Evolutionary conservation across 805 yeast species (phyloP), one percentile per base, ranked within the genome.

Genomic region (Saturnispora dispora): DNA sequence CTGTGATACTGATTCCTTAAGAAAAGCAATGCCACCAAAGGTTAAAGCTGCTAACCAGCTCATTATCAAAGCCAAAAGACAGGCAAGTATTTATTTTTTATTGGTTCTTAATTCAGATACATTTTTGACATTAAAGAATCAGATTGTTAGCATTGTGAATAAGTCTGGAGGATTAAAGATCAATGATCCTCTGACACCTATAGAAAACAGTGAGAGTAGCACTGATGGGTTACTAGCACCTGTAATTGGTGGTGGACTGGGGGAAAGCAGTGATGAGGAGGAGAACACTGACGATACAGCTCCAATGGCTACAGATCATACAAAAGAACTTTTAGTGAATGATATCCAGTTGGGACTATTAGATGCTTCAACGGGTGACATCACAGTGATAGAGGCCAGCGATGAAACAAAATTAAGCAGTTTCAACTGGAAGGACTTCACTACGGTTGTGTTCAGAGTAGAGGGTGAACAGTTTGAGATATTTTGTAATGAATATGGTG

Each of bases 151-250:
- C 5, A 70, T 73, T 25, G 70, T 81, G 25, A 71, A 73, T 51
- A 55, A 63, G 2, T 68, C 78, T 0, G 84, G 84, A 2, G 84
- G 84, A 0, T 58, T 76, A 36, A 56, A 51, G n/a, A 50, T 58
- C 4, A 57, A 63, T 33, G 61, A 58, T 40, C 50, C 48, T 4
- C 60, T 73, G 1, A 61, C 56, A 3, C 63, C 64, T 5, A 59
- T 62, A 22, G 67, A 60, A 9, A 67, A 55, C 4, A 61, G 52
- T 2, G 27, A 57, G 63, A 72, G 15, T 18, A 13, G 22, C 9
- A 18, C 65, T 13, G 66, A 71, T 3, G 74, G 73, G 17, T 65
- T 73, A 23, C 73, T 67, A 27, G 71, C 74, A 5, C 65, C 72
- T 3, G 67, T 45, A 4, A 46, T 53, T 33, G 54, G 52, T 28